Evolutionary conservation across 768 basidiomycete genomes (phyloP).

Genomic region (Fibroporia radiculosa): DNA sequence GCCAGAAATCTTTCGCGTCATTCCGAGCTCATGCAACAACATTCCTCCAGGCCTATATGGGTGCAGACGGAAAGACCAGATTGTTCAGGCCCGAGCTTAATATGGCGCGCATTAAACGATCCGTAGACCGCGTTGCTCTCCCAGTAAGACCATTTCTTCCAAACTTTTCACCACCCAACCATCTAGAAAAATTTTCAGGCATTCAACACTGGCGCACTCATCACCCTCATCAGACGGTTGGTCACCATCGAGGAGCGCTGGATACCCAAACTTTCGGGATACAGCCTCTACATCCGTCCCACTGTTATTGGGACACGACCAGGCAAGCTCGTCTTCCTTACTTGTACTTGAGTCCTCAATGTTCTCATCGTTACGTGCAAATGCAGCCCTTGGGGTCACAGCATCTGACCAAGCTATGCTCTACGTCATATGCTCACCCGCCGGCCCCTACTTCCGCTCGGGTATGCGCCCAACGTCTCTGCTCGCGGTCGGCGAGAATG

Average conservation of each 20-base stretch:
- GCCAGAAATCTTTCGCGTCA: neutral
- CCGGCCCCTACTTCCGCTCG: slow-evolving; percentile 43
- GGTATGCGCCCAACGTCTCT: slow-evolving; percentile 44
- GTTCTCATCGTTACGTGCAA: neutral
- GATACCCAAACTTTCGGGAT: slow-evolving; percentile 69
- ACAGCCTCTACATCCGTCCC: slow-evolving; percentile 84
- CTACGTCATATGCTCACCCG: slow-evolving; percentile 74
- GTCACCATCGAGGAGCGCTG: slow-evolving; percentile 69
- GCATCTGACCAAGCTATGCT: slow-evolving; percentile 77
- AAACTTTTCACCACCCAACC: neutral
- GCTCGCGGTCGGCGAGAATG: slow-evolving; percentile 38
- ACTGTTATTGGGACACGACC: slow-evolving; percentile 50
- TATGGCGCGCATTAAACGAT: slow-evolving; percentile 72
- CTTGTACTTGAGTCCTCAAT: slow-evolving; percentile 4
- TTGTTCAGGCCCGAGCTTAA: slow-evolving; percentile 82
- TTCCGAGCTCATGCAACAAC: neutral
- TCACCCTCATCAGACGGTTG: slow-evolving; percentile 55
- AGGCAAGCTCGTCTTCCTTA: slow-evolving; percentile 17
- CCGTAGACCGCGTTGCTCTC: slow-evolving; percentile 63
- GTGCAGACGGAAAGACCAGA: slow-evolving; percentile 62
- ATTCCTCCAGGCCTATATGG: slow-evolving; percentile 50
- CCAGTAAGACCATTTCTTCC: slow-evolving; percentile 47
- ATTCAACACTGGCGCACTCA: slow-evolving; percentile 39
- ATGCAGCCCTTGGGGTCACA: slow-evolving; percentile 47
- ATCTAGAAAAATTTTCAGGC: slow-evolving; percentile 16